Evolutionary conservation across 2,329 filamentous ascomycete species (phyloP), one percentile per base, ranked within the genome.

Genomic region (Apiospora hydei): DNA sequence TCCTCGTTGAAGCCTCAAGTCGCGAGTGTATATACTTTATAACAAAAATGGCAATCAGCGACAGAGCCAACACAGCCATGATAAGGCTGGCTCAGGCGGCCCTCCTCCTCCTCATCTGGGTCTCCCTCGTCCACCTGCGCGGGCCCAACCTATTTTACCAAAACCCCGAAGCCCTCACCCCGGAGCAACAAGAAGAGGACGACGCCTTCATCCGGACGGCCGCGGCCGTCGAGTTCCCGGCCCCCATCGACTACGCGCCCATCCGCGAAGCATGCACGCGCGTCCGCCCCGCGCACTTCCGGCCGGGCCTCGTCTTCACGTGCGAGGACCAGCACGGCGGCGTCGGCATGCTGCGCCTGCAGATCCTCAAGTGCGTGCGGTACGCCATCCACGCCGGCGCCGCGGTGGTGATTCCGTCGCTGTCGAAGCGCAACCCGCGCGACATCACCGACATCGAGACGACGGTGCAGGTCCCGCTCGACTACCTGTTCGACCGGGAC

Each of bases 301-400:
- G 81, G 18, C 73, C 76, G 0, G 81, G 80, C 34, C 72, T 84
- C 14, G 72, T 84, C 1, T 84, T 84, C 70, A 83, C 76, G 43
- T 84, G 83, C 75, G 81, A 83, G 67, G 82, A 80, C 7, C 81
- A 82, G 70, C 79, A 80, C 44, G 83, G 82, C 47, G 82, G 82
- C 38, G 78, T 84, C 67, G 82, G 80, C 51, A 83, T 84, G 79
- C 75, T 84, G 49, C 78, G 83, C 41, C 83, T 83, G 71, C 82
- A 82, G 73, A 83, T 84, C 26, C 74, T 84, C 4, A 83, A 82
- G 68, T 84, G 83, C 74, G 78, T 84, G 6, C 79, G 83, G 24
- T 84, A 83, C 69, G 80, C 83, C 5, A 84, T 84, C 61, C 77
- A 78, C 67, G 82, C 77, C 41, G 83, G 82, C 8, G 82, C 75